Evolutionary conservation across 805 yeast genomes (phyloP), one percentile per base, ranked within the genome.

Genomic region (Candida succiphila): DNA sequence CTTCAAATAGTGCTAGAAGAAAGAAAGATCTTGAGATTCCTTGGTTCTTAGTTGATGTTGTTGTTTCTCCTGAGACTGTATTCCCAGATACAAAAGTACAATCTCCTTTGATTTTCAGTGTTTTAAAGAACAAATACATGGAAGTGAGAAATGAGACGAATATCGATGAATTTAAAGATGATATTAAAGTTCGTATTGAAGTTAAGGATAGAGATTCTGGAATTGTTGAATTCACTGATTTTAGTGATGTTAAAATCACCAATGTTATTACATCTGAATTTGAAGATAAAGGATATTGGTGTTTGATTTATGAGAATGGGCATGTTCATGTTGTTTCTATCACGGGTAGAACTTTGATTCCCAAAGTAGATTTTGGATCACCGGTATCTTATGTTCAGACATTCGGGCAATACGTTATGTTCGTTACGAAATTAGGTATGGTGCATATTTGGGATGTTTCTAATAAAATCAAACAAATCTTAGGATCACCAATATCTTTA

Each of bases 261-360:
- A 52, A 61, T 14, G 53, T 51, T 17, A 39, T 57, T 7, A 45
- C 52, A 4, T 53, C 64, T 0, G 39, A 42, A 4, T 50, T 32
- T 35, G 71, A 57, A 29, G 64, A 61, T 33, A 67, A 68, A 24
- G 67, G 71, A 25, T 75, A 60, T 44, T 69, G 78, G 61, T 68
- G 69, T 9, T 48, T 75, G 17, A 63, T 78, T 0, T 74, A 84
- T 1, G 77, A 76, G 30, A 60, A 67, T 21, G 87, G 87, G 0
- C 53, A 72, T 0, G 43, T 78, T 12, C 65, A 69, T 38, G 41
- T 74, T 0, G 43, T 67, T 7, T 52, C 68, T 1, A 59, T 69
- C 0, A 51, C 54, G 6, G 83, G 83, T 1, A 47, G 66, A 17
- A 57, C 58, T 20, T 39, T 65, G 1, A 46, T 60, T 31, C 77